phyloP scores from a whole-genome alignment of 345 rosid genomes.

The Rubroshorea leprosula region DNA sequence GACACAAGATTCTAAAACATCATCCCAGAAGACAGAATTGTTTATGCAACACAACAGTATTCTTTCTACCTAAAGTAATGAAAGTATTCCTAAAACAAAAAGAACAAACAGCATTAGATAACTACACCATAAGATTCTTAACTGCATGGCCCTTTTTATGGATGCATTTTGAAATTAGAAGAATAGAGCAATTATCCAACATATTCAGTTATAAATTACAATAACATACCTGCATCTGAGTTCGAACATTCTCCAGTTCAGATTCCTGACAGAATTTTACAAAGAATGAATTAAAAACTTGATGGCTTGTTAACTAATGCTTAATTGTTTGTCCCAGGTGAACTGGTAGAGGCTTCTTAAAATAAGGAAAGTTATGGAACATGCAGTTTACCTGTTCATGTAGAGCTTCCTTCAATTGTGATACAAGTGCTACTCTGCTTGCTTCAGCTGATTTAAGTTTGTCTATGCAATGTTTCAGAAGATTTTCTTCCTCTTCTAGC shows the following conservation, averaged over 20 bases:
- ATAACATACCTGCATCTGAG: slow-evolving; percentile 75
- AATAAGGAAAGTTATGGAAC: slow-evolving; percentile 4
- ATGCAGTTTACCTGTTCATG: slow-evolving; percentile 56
- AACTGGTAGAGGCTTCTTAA: slow-evolving; percentile 3
- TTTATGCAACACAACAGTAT: no score
- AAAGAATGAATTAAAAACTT: slow-evolving; percentile 5
- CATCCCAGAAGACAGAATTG: no score
- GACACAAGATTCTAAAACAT: no score
- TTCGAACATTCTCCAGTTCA: slow-evolving; percentile 70
- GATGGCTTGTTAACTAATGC: background rate
- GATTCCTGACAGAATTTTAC: slow-evolving; percentile 53
- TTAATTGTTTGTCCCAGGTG: background rate
- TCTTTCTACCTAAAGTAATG: no score
- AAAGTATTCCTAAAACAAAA: no score
- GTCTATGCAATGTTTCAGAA: slow-evolving; percentile 65
- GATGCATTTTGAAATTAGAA: background rate
- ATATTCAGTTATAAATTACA: background rate
- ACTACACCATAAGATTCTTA: no score
- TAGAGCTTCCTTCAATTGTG: slow-evolving; percentile 78
- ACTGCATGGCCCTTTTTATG: no score
- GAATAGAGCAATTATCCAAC: background rate
- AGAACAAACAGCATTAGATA: no score
- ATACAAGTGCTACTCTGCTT: slow-evolving; percentile 65
- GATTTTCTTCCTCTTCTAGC: slow-evolving; percentile 67
- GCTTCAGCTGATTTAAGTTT: slow-evolving; percentile 77